Percentiles rank a stretch among this genome's conserved stretches.
phyloP scores from a whole-genome alignment of 169 alveolate genomes.

The Cryptosporidium meleagridis region DNA sequence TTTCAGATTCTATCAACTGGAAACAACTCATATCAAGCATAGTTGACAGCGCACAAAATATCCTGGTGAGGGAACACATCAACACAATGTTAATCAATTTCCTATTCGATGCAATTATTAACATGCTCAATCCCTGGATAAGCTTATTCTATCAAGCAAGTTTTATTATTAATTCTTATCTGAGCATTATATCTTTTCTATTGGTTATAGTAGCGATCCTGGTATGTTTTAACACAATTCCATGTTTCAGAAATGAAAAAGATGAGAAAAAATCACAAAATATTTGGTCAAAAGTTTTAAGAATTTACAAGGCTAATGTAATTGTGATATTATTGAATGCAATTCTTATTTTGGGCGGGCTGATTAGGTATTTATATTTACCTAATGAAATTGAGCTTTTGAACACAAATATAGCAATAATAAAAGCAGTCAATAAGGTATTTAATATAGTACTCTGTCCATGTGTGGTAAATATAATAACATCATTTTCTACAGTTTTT shows the following conservation, averaged over 20 bases:
- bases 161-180: constrained; percentile 45
- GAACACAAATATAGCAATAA: constrained; percentile 22
- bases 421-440: constrained; percentile 32
- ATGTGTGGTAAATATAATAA: constrained; percentile 29
- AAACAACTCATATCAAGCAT: constrained; percentile 22
- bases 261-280: background rate
- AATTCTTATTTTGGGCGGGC: constrained; percentile 44
- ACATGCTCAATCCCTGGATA: constrained; percentile 41
- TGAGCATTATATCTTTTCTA: constrained; percentile 29
- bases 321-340: constrained; percentile 29
- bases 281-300: constrained; percentile 15
- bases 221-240: constrained; percentile 48
- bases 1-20: constrained; percentile 27
- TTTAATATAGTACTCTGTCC: constrained; percentile 21
- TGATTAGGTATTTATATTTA: constrained; percentile 30
- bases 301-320: constrained; percentile 28
- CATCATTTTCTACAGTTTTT: constrained; percentile 53
- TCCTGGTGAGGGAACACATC: constrained; percentile 42
- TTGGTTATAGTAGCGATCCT: constrained; percentile 26
- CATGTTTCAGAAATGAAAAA: constrained; percentile 52
- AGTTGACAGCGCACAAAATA: constrained; percentile 23
- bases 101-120: constrained; percentile 16
- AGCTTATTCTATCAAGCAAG: constrained; percentile 51
- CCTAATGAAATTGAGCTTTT: constrained; percentile 36
- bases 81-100: constrained; percentile 45